Evolutionary conservation across 2,329 filamentous ascomycete genomes (phyloP).

Genomic region (Aspergillus eucalypticola): DNA sequence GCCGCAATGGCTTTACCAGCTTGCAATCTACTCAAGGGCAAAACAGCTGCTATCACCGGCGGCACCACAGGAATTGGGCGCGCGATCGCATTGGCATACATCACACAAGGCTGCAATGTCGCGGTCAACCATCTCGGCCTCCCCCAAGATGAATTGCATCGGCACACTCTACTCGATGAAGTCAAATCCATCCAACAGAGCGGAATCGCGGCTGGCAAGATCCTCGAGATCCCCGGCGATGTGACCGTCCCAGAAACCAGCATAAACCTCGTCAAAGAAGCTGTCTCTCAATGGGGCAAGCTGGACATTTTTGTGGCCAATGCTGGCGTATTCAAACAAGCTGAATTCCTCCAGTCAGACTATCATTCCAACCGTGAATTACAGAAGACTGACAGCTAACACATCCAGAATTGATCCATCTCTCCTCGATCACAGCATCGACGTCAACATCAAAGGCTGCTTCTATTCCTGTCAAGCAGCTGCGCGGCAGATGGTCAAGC

Average conservation of each 20-base stretch:
- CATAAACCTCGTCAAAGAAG: conserved; percentile 59
- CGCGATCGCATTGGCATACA: conserved; percentile 19
- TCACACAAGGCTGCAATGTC: conserved; percentile 33
- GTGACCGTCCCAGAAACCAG: conserved; percentile 70
- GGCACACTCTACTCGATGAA: conserved; percentile 24
- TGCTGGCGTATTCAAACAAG: conserved; percentile 65
- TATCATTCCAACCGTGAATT: background rate
- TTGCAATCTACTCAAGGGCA: conserved; percentile 24
- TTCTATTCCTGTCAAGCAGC: conserved; percentile 34
- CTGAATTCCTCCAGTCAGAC: conserved; percentile 67
- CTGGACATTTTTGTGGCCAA: conserved; percentile 37
- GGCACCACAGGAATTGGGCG: conserved; percentile 23
- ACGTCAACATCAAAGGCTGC: conserved; percentile 25
- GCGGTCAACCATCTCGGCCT: conserved; percentile 32
- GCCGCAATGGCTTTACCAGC: conserved; percentile 23
- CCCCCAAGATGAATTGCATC: conserved; percentile 24
- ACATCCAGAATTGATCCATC: conserved; percentile 64
- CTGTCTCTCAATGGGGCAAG: conserved; percentile 28
- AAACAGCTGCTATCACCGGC: conserved; percentile 22
- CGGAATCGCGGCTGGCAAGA: conserved; percentile 15
- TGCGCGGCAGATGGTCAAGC: conserved; percentile 29
- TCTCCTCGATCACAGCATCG: conserved; percentile 54
- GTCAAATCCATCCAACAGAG: conserved; percentile 17
- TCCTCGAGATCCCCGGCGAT: conserved; percentile 69
- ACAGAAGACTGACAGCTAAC: conserved; percentile 37